Percentiles rank a stretch among this genome's conserved stretches.
Evolutionary conservation across 148 eudicot species (phyloP).

Genomic region (Vaccinium macrocarpon): DNA sequence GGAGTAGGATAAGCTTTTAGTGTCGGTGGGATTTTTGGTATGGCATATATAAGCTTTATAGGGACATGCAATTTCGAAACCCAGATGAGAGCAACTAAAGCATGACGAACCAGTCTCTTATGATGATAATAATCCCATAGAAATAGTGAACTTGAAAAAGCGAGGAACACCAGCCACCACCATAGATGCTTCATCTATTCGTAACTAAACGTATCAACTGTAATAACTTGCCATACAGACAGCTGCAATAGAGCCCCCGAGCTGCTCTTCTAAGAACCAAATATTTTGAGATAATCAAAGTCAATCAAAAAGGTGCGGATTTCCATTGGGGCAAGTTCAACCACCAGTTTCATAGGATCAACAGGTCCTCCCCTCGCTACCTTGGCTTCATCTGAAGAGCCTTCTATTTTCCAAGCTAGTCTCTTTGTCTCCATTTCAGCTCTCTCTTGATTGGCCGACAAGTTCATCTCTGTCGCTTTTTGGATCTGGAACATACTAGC

Average conservation of each 20-base stretch:
- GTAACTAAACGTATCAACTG: neutral
- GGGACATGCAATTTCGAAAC: neutral
- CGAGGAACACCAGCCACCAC: neutral
- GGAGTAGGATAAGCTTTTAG: too few species aligned
- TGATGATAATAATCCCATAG: neutral
- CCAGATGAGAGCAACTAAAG: neutral
- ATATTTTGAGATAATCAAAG: conserved; percentile 36
- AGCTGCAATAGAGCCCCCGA: neutral
- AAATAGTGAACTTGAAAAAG: neutral
- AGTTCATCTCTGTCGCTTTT: conserved; percentile 71
- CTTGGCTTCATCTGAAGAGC: conserved; percentile 34
- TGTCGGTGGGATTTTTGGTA: too few species aligned
- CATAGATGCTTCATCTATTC: neutral
- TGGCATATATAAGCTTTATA: too few species aligned
- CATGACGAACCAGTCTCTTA: neutral
- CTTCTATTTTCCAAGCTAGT: conserved; percentile 74
- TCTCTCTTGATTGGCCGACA: conserved; percentile 93
- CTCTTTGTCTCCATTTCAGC: conserved; percentile 73
- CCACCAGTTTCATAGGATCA: conserved; percentile 58
- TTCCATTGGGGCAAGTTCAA: conserved; percentile 91
- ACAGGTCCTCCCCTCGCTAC: conserved; percentile 60
- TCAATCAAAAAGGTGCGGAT: conserved; percentile 76
- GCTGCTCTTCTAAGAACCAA: conserved; percentile 33
- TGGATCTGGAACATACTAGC: conserved; percentile 44
- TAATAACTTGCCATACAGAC: neutral